These are phyloP conservation scores for Hordeum pubiflorum DNA, from an alignment of 202 grass and related monocot genomes.

Conservation along the genomic window DNA sequence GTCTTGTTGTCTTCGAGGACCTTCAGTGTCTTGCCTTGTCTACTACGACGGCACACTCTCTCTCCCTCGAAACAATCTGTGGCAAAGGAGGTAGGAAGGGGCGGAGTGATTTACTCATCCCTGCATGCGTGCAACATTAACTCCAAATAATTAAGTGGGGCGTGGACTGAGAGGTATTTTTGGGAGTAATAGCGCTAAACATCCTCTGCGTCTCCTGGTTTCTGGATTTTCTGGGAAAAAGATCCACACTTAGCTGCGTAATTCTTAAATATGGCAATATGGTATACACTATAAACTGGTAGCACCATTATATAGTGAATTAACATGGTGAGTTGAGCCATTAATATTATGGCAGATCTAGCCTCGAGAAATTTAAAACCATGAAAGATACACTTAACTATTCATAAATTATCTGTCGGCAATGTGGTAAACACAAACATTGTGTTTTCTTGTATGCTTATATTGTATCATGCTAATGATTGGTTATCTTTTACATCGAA, in stretches of 20 bases:
- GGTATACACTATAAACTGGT: background rate
- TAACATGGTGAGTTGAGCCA: background rate
- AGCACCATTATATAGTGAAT: background rate
- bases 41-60: no score
- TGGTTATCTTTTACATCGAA: background rate
- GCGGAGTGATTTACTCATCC: no score
- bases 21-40: no score
- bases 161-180: no score
- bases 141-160: no score
- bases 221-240: background rate
- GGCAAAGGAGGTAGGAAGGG: no score
- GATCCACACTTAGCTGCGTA: background rate
- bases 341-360: background rate
- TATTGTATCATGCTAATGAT: constrained; percentile 8
- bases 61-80: no score
- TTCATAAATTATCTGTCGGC: background rate
- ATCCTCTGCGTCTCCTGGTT: background rate
- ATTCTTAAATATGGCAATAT: background rate
- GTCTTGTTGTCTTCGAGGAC: no score
- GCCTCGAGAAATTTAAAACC: background rate
- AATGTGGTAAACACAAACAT: background rate
- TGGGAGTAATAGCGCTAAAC: no score
- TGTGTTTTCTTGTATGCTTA: constrained; percentile 5
- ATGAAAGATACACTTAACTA: background rate
- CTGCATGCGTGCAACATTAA: no score